A percentile compares a stretch with the other conserved stretches of the same genome.
These are phyloP conservation scores for Sutorius eximius DNA, from an alignment of 1,284 basidiomycete species.

Conservation along the genomic window DNA sequence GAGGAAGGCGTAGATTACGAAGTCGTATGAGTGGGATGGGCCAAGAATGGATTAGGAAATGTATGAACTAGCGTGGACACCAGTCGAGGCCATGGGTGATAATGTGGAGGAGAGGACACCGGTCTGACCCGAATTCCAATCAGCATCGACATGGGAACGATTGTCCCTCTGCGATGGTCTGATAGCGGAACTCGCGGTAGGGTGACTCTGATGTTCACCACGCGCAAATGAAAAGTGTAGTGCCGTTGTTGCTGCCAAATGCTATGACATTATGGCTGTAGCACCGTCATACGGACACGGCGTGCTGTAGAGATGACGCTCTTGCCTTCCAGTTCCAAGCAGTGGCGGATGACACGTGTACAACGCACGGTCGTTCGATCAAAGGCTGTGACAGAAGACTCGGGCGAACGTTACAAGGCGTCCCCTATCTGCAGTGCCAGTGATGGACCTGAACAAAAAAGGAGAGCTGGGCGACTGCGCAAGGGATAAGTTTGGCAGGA, in stretches of 20 bases:
- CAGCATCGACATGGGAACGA: not conserved
- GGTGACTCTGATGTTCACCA: slow-evolving; percentile 33
- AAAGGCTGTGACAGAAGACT: too few relatives aligned
- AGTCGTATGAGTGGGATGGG: not conserved
- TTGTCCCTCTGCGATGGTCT: not conserved
- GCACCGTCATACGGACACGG: too few relatives aligned
- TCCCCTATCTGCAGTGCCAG: not conserved
- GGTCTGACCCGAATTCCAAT: not conserved
- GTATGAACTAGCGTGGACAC: not conserved
- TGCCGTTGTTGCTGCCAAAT: too few relatives aligned
- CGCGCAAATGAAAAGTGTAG: slow-evolving; percentile 3
- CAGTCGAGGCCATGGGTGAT: not conserved
- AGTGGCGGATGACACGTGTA: too few relatives aligned
- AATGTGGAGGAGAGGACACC: not conserved
- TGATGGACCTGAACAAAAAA: not conserved
- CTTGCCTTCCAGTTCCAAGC: too few relatives aligned
- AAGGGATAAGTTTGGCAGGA: slow-evolving; percentile 1
- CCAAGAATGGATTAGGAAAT: not conserved
- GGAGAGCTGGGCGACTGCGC: slow-evolving; percentile 1
- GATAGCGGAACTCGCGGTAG: slow-evolving; percentile 1
- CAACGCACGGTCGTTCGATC: too few relatives aligned
- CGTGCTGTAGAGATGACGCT: too few relatives aligned
- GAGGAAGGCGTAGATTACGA: slow-evolving; percentile 3
- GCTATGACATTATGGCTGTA: too few relatives aligned
- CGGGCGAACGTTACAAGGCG: too few relatives aligned